These are phyloP conservation scores for Zymoseptoria crescenta DNA, from an alignment of 2,329 filamentous ascomycete species.

Conservation along the genomic window DNA sequence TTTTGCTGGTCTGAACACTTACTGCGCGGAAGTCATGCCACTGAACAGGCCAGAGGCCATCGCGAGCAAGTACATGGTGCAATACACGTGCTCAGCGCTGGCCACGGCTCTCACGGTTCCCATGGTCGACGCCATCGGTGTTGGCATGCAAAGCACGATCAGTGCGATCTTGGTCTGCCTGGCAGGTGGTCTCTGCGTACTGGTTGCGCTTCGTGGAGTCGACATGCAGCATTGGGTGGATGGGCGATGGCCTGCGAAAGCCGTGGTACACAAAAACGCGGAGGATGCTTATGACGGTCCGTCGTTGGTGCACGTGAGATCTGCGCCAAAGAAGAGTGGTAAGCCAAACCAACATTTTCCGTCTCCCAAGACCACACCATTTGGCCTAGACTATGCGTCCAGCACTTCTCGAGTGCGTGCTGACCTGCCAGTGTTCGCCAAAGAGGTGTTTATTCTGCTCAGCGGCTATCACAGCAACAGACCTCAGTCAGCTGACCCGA, in stretches of 20 bases:
- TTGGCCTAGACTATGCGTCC: no score
- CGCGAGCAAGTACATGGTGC: conserved; percentile 67
- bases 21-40: conserved; percentile 73
- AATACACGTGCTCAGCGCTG: conserved; percentile 63
- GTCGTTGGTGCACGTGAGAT: background rate
- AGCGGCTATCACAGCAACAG: no score
- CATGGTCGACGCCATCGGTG: conserved; percentile 59
- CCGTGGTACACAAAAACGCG: background rate
- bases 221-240: conserved; percentile 17
- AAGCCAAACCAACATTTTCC: no score
- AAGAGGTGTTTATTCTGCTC: no score
- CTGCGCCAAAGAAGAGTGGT: background rate
- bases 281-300: background rate
- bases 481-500: no score
- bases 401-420: no score
- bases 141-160: conserved; percentile 48
- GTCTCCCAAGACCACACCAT: no score
- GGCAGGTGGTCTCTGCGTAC: conserved; percentile 10
- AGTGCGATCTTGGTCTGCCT: conserved; percentile 16
- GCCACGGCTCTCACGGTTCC: conserved; percentile 63
- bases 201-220: conserved; percentile 11
- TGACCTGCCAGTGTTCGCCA: no score
- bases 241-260: background rate
- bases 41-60: conserved; percentile 57
- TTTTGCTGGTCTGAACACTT: conserved; percentile 66